Conservation (phyloP, 2,329 filamentous ascomycete species). For the Alternaria triticina region DNA sequence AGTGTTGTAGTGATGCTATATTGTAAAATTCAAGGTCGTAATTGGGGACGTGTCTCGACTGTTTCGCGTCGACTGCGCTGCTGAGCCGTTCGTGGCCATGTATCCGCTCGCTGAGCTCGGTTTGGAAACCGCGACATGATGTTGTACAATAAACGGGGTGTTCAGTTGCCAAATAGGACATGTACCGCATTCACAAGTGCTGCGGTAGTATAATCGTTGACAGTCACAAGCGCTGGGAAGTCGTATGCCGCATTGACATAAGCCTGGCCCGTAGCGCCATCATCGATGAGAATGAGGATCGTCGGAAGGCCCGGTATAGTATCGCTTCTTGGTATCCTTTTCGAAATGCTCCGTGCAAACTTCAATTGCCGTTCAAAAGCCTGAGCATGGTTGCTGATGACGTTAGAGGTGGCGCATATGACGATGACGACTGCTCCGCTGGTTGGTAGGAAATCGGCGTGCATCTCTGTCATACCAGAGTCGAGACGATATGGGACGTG, state of each 20-base stretch:
- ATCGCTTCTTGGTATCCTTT: slow-evolving; percentile 19
- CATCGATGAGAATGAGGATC: slow-evolving; percentile 36
- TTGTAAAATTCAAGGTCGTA: too few species aligned
- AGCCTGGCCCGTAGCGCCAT: slow-evolving; percentile 12
- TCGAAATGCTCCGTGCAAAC: slow-evolving; percentile 34
- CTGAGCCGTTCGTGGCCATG: too few species aligned
- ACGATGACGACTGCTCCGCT: slow-evolving; percentile 68
- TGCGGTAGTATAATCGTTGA: slow-evolving; percentile 37
- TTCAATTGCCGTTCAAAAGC: slow-evolving; percentile 40
- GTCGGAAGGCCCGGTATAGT: slow-evolving; percentile 29
- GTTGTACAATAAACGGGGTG: too few species aligned
- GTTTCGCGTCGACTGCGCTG: too few species aligned
- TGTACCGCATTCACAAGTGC: slow-evolving; percentile 34
- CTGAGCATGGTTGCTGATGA: slow-evolving; percentile 25
- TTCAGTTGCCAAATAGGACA: slow-evolving; percentile 32
- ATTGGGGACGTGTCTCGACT: too few species aligned
- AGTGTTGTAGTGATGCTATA: too few species aligned
- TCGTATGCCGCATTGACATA: slow-evolving; percentile 32
- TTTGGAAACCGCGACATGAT: too few species aligned
- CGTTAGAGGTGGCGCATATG: slow-evolving; percentile 41
- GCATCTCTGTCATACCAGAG: slow-evolving; percentile 67
- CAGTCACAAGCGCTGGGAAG: slow-evolving; percentile 36
- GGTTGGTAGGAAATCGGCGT: slow-evolving; percentile 67
- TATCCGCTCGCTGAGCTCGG: too few species aligned
- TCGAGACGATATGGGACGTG: slow-evolving; percentile 74